Percentiles rank a stretch among this genome's conserved stretches.
Conservation (phyloP, 169 alveolate genomes). For the Plasmodium billcollinsi region DNA sequence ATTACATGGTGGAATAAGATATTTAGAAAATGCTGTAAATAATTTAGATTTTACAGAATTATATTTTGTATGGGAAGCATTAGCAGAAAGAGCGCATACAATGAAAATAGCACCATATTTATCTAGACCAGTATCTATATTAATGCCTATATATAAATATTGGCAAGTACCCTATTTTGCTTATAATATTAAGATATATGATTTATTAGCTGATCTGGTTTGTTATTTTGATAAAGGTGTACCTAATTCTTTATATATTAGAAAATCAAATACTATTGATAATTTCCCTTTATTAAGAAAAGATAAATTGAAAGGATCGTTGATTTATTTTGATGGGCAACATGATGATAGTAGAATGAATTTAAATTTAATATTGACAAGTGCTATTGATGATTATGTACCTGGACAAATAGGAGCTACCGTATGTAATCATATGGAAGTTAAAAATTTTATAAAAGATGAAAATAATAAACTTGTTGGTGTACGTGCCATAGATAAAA, state of each 20-base stretch:
- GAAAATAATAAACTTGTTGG: constrained; percentile 88
- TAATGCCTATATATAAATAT: constrained; percentile 90
- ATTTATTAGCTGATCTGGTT: constrained; percentile 88
- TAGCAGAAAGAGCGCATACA: constrained; percentile 94
- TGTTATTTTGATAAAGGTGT: constrained; percentile 89
- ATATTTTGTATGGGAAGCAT: constrained; percentile 92
- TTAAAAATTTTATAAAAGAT: constrained; percentile 84
- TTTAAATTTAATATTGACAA: constrained; percentile 89
- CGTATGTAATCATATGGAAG: constrained; percentile 91
- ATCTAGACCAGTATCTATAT: constrained; percentile 89
- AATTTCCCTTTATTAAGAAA: constrained; percentile 83
- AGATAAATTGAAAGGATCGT: constrained; percentile 86
- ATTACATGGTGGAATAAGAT: constrained; percentile 97
- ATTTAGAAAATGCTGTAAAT: constrained; percentile 90
- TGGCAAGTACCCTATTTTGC: constrained; percentile 92
- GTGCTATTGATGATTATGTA: constrained; percentile 89
- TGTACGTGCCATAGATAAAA: constrained; percentile 86
- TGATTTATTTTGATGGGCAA: constrained; percentile 93
- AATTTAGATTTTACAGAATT: constrained; percentile 87
- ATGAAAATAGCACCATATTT: constrained; percentile 91
- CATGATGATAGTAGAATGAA: constrained; percentile 94
- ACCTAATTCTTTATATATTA: constrained; percentile 85
- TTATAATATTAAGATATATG: constrained; percentile 91
- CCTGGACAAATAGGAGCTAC: constrained; percentile 91
- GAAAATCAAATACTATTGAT: constrained; percentile 80